Base-by-base conservation (phyloP, 345 rosid species). In the Psidium friedrichsthalianum region DNA sequence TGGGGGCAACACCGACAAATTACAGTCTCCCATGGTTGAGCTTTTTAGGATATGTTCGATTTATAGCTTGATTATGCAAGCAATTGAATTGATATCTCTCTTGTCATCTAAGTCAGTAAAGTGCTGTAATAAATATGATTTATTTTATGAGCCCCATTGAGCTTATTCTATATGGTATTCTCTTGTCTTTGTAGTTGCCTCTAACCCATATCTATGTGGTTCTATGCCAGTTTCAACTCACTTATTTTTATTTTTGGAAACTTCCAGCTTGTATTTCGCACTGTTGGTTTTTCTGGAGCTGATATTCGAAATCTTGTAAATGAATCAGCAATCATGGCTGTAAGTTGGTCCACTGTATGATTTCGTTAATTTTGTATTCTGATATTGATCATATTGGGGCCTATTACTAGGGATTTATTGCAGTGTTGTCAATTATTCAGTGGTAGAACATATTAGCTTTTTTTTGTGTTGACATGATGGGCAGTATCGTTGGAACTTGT, bases 291-390 rank as follows among this genome's bases (percentile, higher is more conserved):
- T 90, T 95, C 98, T 13, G 99, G 99, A 24, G 99, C 99, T 85
- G 99, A 97, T 91, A 95, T 97, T 58, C 92, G 96, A 44, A 97
- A 95, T 93, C 98, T 95, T 87, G 99, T 97, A 82, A 95, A 97
- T 86, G 98, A 97, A 92, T 95, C 99, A 74, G 99, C 97, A 85
- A 95, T 97, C 78, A 97, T 95, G 99, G 92, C 99, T 83, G 99
- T 97, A 93, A 90, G 98, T 93, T 55, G 22, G 44, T 69, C 24
- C 44, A 69, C 12, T 8, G 3, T 32, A 21, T 69, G 78, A 32
- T 69, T 69, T 61, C 1, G 3, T 69, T 69, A 69, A 32, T 64
- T 29, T 32, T 20, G 1, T 56, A 22, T 56, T 36, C 78, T 32
- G 78, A 69, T 2, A 69, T 69, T 69, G 44, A 69, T 69, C 78